Evolutionary conservation across 2,329 filamentous ascomycete genomes (phyloP).

Genomic region (Ophiostoma novo-ulmi): DNA sequence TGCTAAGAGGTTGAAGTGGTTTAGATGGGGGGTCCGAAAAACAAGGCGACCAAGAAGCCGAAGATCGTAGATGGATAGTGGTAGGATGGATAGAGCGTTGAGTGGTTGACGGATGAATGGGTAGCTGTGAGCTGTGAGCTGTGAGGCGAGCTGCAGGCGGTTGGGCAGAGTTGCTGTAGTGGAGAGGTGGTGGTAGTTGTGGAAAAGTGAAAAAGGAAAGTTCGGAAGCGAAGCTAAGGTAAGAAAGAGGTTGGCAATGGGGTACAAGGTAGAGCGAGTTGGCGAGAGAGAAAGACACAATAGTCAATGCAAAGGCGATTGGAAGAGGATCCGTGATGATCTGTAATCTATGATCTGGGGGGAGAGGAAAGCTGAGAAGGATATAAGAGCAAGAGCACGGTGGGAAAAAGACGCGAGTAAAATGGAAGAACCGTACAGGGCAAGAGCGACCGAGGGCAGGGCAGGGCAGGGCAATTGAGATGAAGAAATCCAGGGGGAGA

Average conservation of each 20-base stretch:
- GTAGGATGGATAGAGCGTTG: too few species aligned
- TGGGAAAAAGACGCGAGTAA: neutral
- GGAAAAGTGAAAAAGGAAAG: neutral
- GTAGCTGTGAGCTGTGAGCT: neutral
- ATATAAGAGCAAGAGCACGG: neutral
- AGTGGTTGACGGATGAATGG: neutral
- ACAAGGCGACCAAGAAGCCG: slow-evolving; percentile 5
- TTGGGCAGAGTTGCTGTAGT: slow-evolving; percentile 11
- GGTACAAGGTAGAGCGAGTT: slow-evolving; percentile 2
- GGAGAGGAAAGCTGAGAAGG: neutral
- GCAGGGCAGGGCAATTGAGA: neutral
- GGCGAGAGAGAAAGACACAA: neutral
- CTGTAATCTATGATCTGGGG: neutral
- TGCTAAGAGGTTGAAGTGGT: neutral
- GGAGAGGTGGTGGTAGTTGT: neutral
- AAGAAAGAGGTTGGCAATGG: slow-evolving; percentile 6
- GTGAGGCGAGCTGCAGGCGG: neutral
- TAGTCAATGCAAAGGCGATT: slow-evolving; percentile 2
- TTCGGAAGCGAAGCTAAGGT: slow-evolving; percentile 1
- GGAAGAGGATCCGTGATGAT: slow-evolving; percentile 10
- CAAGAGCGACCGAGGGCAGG: neutral
- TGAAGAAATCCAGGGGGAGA: slow-evolving; percentile 17
- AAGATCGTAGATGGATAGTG: neutral
- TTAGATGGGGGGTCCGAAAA: slow-evolving; percentile 1
- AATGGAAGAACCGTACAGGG: neutral